Evolutionary conservation across 1,284 basidiomycete genomes (phyloP).

Genomic region (Ceratobasidium sp.): DNA sequence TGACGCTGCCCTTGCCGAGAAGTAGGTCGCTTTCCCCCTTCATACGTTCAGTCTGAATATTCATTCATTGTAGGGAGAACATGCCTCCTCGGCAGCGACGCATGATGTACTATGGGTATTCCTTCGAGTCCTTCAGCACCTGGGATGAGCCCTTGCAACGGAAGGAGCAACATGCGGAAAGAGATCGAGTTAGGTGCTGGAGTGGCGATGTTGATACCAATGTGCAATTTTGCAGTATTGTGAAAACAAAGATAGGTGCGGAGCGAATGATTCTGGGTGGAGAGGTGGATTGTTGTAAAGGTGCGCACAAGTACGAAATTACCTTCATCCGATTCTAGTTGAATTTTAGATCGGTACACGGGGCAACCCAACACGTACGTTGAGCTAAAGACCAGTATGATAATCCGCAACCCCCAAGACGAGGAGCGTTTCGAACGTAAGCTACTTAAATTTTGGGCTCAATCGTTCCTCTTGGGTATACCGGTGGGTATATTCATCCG

Average conservation of each 20-base stretch:
- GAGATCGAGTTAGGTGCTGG: constrained; percentile 64
- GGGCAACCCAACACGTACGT: constrained; percentile 71
- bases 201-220: constrained; percentile 90
- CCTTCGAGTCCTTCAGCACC: constrained; percentile 87
- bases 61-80: constrained; percentile 58
- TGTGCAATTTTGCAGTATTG: constrained; percentile 93
- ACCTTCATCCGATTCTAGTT: too few relatives aligned
- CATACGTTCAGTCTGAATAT: constrained; percentile 23
- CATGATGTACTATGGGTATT: constrained; percentile 77
- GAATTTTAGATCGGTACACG: constrained; percentile 59
- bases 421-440: constrained; percentile 85
- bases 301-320: constrained; percentile 53
- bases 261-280: constrained; percentile 87
- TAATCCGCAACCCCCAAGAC: constrained; percentile 71
- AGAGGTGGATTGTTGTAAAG: constrained; percentile 91
- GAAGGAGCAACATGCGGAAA: constrained; percentile 49
- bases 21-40: constrained; percentile 55
- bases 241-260: constrained; percentile 84
- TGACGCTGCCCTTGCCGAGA: constrained; percentile 62
- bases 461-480: constrained; percentile 90
- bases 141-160: constrained; percentile 49
- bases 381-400: constrained; percentile 91
- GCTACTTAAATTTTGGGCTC: constrained; percentile 92
- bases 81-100: constrained; percentile 64
- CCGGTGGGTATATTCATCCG: constrained; percentile 60